Evolutionary conservation across 208 protist genomes (phyloP), one percentile per base, ranked within the genome.

Genomic region (Wallacemonas sp.): DNA sequence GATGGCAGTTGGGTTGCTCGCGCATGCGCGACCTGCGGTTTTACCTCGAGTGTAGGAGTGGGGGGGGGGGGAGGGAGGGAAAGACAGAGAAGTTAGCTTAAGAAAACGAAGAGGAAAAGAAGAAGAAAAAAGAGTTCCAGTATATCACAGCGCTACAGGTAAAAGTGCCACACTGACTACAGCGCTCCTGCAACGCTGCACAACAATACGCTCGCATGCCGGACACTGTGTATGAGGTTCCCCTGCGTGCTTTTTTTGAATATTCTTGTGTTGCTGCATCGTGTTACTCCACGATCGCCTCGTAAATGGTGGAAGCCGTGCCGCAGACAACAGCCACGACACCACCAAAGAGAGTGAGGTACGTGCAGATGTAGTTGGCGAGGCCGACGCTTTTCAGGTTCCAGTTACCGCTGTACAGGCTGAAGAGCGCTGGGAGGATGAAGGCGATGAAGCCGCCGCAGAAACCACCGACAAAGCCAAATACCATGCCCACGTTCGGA

Each of bases 401-500:
- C 72, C 72, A 89, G 33, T 70, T 65, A 2, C 79, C 86, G 21
- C 53, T 70, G 68, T 84, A 91, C 72, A 82, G 82, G 22, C 63
- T 55, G 17, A 83, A 75, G 30, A 94, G 72, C 0, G 88, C 72
- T 19, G 88, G 88, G 12, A 91, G 69, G 28, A 91, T 82, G 28
- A 94, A 94, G 41, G 79, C 83, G 19, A 91, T 31, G 22, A 75
- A 79, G 0, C 80, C 80, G 5, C 79, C 84, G 36, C 61, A 80
- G 15, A 91, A 36, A 19, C 76, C 70, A 11, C 88, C 87, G 19
- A 73, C 53, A 42, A 94, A 70, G 2, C 74, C 80, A 59, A 94
- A 91, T 2, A 91, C 85, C 31, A 88, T 80, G 34, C 78, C 84
- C 8, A 94, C 72, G 27, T 84, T 80, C 2, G 84, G 84, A 49